Base-by-base conservation (phyloP, 2,329 filamentous ascomycete genomes). In the Pseudocercospora macadamiae region DNA sequence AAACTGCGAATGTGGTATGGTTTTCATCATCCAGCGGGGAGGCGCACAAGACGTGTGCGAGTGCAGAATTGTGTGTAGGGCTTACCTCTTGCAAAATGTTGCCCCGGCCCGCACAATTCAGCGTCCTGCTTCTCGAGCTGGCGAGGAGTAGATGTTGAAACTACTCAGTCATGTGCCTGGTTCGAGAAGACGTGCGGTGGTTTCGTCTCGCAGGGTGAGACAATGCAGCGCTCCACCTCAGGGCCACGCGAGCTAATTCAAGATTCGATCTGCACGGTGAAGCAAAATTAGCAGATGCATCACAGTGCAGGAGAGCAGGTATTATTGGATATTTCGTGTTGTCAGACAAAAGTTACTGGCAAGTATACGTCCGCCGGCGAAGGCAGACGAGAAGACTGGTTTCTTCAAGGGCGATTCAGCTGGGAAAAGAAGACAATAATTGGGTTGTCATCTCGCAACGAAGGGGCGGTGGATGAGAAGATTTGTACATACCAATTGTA, bases 381-480 rank as follows among this genome's bases (percentile, higher is more conserved):
- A 78, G 77, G 78, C 73, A 80, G 86, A 87, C 87, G 85, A 80
- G 83, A 56, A 88, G 83, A 83, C 81, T 80, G 79, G 73, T 80
- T 87, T 90, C 87, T 86, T 91, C 89, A 93, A 88, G 87, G 88
- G 86, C 89, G 89, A 91, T 83, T 93, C 88, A 80, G 88, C 82
- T 87, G 84, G 88, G 88, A 89, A 91, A 92, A 91, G 89, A 92
- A 92, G 89, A 89, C 82, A 75, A 80, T 77, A 79, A 80, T 82
- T 78, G 74, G 75, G 78, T 81, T 90, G 84, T 92, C 89, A 92
- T 91, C 89, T 87, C 83, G 79, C 78, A 64, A 64, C 45, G 51
- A 44, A 51, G 53, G 36, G 32, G 28, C 3, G 19, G 51, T 26
- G 51, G 23, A 36, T 12, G 44, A 21, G 44, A 30, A 37, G 54